These are phyloP conservation scores for Raffaelea albimanens DNA, from an alignment of 2,329 filamentous ascomycete species.

Conservation along the genomic window DNA sequence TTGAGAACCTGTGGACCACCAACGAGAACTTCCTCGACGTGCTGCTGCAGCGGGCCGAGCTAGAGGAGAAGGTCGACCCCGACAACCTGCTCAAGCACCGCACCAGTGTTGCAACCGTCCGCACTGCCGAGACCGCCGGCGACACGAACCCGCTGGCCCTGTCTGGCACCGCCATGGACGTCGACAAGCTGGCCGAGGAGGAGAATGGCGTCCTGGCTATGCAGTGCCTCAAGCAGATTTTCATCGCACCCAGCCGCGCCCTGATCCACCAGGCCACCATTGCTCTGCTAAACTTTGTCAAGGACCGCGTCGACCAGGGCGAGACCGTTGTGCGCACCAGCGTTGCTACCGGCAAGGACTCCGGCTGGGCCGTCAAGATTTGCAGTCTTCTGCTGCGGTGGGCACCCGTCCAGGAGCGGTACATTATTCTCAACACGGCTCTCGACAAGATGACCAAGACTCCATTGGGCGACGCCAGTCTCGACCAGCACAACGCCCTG, in stretches of 20 bases:
- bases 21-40: slow-evolving; percentile 59
- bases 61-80: slow-evolving; percentile 58
- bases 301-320: slow-evolving; percentile 43
- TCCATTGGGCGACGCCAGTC: slow-evolving; percentile 58
- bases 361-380: slow-evolving; percentile 73
- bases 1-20: slow-evolving; percentile 77
- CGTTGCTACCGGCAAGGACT: slow-evolving; percentile 32
- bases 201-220: slow-evolving; percentile 77
- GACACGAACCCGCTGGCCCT: slow-evolving; percentile 62
- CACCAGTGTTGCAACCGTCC: slow-evolving; percentile 70
- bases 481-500: slow-evolving; percentile 66
- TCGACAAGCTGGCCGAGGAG: slow-evolving; percentile 82
- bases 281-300: slow-evolving; percentile 66
- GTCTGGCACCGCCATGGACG: slow-evolving; percentile 74
- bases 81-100: slow-evolving; percentile 57
- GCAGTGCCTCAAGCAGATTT: slow-evolving; percentile 79
- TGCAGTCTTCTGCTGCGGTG: slow-evolving; percentile 74
- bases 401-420: slow-evolving; percentile 91
- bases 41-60: slow-evolving; percentile 56
- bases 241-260: slow-evolving; percentile 68
- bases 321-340: slow-evolving; percentile 40
- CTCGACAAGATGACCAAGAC: slow-evolving; percentile 66
- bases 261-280: slow-evolving; percentile 73
- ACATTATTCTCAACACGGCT: slow-evolving; percentile 74
- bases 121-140: slow-evolving; percentile 54